These are phyloP conservation scores for Ophiostoma fasciatum DNA, from an alignment of 2,329 filamentous ascomycete genomes.

Conservation along the genomic window DNA sequence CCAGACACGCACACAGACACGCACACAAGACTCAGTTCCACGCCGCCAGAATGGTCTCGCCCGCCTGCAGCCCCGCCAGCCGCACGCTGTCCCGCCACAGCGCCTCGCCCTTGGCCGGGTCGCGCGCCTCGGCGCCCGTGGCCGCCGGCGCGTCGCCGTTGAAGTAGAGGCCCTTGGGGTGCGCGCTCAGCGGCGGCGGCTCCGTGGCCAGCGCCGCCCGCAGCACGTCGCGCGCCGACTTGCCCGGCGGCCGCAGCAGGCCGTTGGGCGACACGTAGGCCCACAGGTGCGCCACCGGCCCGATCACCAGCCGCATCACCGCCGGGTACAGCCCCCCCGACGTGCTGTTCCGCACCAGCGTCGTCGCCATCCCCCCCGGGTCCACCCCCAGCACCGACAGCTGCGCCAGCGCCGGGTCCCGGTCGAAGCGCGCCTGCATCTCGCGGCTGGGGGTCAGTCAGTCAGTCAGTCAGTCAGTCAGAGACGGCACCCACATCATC, in stretches of 20 bases:
- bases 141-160: slow-evolving; percentile 14
- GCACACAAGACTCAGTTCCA: slow-evolving; percentile 16
- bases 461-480: too few species aligned
- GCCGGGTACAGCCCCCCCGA: too few species aligned
- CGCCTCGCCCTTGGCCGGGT: slow-evolving; percentile 14
- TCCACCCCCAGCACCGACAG: slow-evolving; percentile 20
- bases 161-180: slow-evolving; percentile 20
- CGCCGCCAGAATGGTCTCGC: slow-evolving; percentile 16
- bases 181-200: slow-evolving; percentile 12
- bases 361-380: slow-evolving; percentile 19
- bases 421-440: slow-evolving; percentile 16
- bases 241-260: slow-evolving; percentile 13
- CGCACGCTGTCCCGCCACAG: slow-evolving; percentile 19
- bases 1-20: too few species aligned
- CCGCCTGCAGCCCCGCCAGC: slow-evolving; percentile 14
- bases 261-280: slow-evolving; percentile 12
- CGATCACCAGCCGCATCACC: too few species aligned
- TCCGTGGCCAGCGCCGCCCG: slow-evolving; percentile 15
- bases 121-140: slow-evolving; percentile 14
- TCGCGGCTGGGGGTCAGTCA: slow-evolving; percentile 10
- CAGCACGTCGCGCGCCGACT: slow-evolving; percentile 19
- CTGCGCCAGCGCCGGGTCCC: slow-evolving; percentile 15
- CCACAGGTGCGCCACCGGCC: too few species aligned
- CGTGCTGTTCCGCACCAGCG: slow-evolving; percentile 14
- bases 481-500: slow-evolving; percentile 15